Conservation (phyloP, 164 flowering plant genomes). For the Liriodendron chinense region DNA sequence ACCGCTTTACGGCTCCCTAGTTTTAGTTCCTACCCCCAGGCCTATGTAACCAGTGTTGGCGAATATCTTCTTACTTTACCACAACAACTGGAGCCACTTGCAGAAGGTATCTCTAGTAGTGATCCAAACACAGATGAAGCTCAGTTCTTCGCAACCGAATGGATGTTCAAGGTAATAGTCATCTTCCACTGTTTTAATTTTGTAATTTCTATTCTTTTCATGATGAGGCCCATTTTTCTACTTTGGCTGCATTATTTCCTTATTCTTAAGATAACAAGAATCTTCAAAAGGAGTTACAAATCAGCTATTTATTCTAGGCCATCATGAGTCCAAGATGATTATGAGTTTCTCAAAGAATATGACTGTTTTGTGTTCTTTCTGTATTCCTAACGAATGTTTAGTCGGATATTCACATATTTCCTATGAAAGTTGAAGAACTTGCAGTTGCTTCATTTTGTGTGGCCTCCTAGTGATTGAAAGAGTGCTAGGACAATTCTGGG, state of each 20-base stretch:
- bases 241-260: not conserved
- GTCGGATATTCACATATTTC: not conserved
- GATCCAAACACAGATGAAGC: slow-evolving; percentile 83
- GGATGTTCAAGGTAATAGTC: slow-evolving; percentile 96
- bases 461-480: too few species aligned
- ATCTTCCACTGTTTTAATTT: not conserved
- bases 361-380: too few species aligned
- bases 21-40: slow-evolving; percentile 90
- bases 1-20: slow-evolving; percentile 77
- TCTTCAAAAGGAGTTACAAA: not conserved
- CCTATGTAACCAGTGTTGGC: slow-evolving; percentile 86
- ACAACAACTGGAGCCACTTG: slow-evolving; percentile 98
- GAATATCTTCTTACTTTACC: slow-evolving; percentile 99
- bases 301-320: not conserved
- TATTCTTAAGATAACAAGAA: not conserved
- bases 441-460: not conserved
- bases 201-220: not conserved
- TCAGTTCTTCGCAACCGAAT: slow-evolving; percentile 96
- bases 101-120: slow-evolving; percentile 75
- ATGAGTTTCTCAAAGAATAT: too few species aligned
- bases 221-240: not conserved
- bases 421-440: not conserved
- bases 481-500: not conserved
- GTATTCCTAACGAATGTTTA: not conserved
- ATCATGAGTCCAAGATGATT: not conserved